Percentiles rank a stretch among this genome's conserved stretches.
Conservation (phyloP, 305 asterid species). For the Ilex paraguariensis region DNA sequence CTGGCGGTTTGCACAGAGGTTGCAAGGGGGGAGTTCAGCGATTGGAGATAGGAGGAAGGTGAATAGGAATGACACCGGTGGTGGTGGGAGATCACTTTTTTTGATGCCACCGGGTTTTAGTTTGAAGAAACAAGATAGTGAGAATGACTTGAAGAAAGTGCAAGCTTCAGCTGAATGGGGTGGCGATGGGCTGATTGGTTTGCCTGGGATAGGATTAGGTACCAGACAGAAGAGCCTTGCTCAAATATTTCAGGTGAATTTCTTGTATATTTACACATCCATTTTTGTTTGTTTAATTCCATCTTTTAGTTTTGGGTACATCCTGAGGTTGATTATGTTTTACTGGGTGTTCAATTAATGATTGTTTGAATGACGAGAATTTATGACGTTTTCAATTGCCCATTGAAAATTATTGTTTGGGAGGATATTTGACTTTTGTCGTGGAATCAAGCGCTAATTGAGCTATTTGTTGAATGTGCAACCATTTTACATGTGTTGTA, state of each 20-base stretch:
- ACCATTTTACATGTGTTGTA: too few species aligned
- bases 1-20: constrained; percentile 89
- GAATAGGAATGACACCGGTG: constrained; percentile 54
- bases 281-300: background rate
- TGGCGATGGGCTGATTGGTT: constrained; percentile 35
- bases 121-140: constrained; percentile 1
- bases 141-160: constrained; percentile 9
- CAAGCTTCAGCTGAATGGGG: constrained; percentile 33
- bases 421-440: too few species aligned
- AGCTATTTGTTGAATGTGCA: too few species aligned
- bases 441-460: too few species aligned
- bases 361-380: too few species aligned
- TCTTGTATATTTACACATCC: background rate
- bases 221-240: constrained; percentile 12
- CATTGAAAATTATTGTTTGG: too few species aligned
- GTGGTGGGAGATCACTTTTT: constrained; percentile 25
- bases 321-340: background rate
- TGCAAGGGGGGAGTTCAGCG: constrained; percentile 88
- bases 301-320: background rate
- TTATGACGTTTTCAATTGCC: too few species aligned
- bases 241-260: constrained; percentile 6
- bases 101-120: constrained; percentile 8
- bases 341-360: too few species aligned
- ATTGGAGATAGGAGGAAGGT: constrained; percentile 96
- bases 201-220: constrained; percentile 33